Evolutionary conservation across 352 stramenopile species (phyloP).

Genomic region (Globisporangium mamillatum): DNA sequence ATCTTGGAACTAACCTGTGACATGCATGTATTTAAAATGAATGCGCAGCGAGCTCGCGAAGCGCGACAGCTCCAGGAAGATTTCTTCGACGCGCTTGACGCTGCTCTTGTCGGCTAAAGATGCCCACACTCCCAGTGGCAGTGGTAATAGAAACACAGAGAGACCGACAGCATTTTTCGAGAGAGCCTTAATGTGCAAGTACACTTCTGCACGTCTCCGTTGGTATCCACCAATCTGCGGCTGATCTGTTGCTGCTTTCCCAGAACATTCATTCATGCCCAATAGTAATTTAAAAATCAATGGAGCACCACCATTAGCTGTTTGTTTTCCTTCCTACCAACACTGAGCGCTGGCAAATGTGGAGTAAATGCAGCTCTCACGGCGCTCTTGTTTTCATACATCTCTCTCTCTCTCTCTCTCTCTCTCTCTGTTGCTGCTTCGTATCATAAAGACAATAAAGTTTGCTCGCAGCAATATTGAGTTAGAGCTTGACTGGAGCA

Average conservation of each 20-base stretch:
- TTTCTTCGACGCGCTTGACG: conserved; percentile 63
- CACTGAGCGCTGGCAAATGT: too few relatives aligned
- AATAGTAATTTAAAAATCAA: background rate
- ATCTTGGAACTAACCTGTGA: background rate
- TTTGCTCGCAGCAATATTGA: background rate
- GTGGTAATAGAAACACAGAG: too few relatives aligned
- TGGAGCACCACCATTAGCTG: background rate
- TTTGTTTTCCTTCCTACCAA: background rate
- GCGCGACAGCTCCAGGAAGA: conserved; percentile 54
- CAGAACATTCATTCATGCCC: background rate
- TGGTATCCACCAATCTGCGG: too few relatives aligned
- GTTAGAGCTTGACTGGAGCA: conserved; percentile 39
- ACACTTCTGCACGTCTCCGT: too few relatives aligned
- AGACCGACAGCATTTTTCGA: too few relatives aligned
- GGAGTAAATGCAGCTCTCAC: too few relatives aligned
- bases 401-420: background rate
- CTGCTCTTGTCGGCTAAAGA: conserved; percentile 27
- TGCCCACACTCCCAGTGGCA: too few relatives aligned
- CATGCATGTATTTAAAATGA: background rate
- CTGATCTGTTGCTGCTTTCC: background rate
- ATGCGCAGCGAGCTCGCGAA: conserved; percentile 32
- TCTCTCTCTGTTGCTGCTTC: background rate
- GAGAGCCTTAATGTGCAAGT: too few relatives aligned
- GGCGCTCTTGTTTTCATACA: background rate
- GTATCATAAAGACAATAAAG: background rate